Evolutionary conservation across 352 stramenopile species (phyloP), one percentile per base, ranked within the genome.

Genomic region (Globisporangium carolinianum): DNA sequence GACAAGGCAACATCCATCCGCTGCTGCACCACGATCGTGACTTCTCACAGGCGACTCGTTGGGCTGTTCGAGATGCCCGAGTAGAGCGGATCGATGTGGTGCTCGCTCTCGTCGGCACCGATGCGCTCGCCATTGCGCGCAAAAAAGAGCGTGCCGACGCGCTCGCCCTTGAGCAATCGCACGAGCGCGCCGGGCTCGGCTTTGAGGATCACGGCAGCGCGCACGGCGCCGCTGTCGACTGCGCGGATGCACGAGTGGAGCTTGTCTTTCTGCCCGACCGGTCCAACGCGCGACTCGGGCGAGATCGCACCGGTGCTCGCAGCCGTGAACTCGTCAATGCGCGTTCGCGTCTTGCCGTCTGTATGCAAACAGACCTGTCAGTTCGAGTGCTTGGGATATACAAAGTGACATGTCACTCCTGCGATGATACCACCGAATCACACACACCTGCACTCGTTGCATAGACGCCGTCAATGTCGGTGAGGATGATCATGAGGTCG

Each of bases 401-500:
- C 12, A 12, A 24, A 49, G 45, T 32, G 12, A 10, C 11, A 36
- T 12, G 24, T 32, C 24, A 32, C 24, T 32, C 24, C 24, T 32
- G 24, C 2, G 24, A 32, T 1, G 24, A 32, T 32, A 32, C 24
- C 24, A 32, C 24, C 24, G 24, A 46, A 46, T 46, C 10, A 43
- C 39, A 43, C 1, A 39, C 14, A 69, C 59, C 64, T 37, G 53
- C 32, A n/a, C 51, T 65, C 10, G 67, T 12, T 15, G 66, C 64
- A 60, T 75, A 89, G 18, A 91, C 66, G 17, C 83, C 83, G 55
- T 86, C 74, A 15, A 88, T 68, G 57, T 94, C 83, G 5, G 83
- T 94, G 42, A 94, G 67, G 14, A 91, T 63, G 45, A 94, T 73
- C 72, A 94, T 80, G 50, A 89, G 70, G 47, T 94, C 83, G 32